Evolutionary conservation across 441 rosid species (phyloP).

Genomic region (Dalechampia spathulata): DNA sequence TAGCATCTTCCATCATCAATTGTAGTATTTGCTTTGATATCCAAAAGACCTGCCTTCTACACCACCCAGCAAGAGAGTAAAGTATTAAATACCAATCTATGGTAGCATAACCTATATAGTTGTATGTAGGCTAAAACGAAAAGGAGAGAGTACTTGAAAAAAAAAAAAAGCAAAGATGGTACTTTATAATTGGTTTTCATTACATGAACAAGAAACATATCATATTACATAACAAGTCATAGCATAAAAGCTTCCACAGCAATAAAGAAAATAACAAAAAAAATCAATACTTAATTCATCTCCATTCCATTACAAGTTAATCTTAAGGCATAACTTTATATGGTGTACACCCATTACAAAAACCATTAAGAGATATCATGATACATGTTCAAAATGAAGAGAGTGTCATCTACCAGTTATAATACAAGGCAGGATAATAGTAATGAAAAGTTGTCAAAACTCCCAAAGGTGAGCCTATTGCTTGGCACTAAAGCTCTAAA

Average conservation of each 20-base stretch:
- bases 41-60: slow-evolving; percentile 98
- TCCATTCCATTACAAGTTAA: too few species aligned
- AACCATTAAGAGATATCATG: too few species aligned
- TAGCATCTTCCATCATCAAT: slow-evolving; percentile 95
- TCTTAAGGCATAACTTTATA: too few species aligned
- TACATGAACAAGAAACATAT: background rate
- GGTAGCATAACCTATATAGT: background rate
- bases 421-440: too few species aligned
- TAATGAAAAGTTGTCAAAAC: too few species aligned
- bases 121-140: background rate
- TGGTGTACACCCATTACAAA: too few species aligned
- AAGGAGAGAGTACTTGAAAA: background rate
- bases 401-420: too few species aligned
- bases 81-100: slow-evolving; percentile 6
- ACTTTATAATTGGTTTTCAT: background rate
- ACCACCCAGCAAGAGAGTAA: slow-evolving; percentile 15
- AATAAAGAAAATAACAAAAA: too few species aligned
- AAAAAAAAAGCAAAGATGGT: background rate
- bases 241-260: too few species aligned
- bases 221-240: background rate
- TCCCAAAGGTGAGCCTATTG: background rate
- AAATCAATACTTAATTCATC: too few species aligned
- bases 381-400: background rate
- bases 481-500: background rate
- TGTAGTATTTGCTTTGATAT: slow-evolving; percentile 93